Conservation (phyloP, 108 stramenopile genomes). For the Pseudonitzschia multiseries region DNA sequence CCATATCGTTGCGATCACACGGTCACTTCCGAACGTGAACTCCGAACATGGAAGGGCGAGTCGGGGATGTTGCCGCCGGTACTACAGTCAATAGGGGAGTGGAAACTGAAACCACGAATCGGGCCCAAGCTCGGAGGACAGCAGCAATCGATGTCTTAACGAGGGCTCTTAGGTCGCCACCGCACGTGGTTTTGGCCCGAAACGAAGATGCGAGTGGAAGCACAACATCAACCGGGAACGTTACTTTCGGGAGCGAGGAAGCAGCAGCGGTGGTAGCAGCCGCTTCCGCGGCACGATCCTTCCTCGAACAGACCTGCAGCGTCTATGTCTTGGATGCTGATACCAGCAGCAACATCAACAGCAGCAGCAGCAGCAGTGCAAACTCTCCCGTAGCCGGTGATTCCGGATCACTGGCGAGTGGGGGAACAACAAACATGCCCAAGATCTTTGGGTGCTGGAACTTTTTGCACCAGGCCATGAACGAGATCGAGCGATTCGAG, state of each 20-base stretch:
- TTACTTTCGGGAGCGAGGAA: background rate
- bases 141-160: conserved; percentile 16
- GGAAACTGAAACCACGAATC: background rate
- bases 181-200: background rate
- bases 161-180: background rate
- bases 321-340: conserved; percentile 78
- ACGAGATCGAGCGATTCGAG: conserved; percentile 73
- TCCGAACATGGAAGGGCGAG: background rate
- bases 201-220: background rate
- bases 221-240: background rate
- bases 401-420: background rate
- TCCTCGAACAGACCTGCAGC: conserved; percentile 69
- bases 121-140: background rate
- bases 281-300: conserved; percentile 62
- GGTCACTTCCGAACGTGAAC: background rate
- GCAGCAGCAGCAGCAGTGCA: no score
- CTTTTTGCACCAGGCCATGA: conserved; percentile 78
- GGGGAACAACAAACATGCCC: conserved; percentile 6
- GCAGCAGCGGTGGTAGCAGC: conserved; percentile 23
- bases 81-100: background rate
- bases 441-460: conserved; percentile 82
- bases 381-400: background rate
- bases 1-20: no score
- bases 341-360: conserved; percentile 26
- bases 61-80: background rate